Evolutionary conservation across 2,329 filamentous ascomycete genomes (phyloP).

Genomic region (Colletotrichum phormii): DNA sequence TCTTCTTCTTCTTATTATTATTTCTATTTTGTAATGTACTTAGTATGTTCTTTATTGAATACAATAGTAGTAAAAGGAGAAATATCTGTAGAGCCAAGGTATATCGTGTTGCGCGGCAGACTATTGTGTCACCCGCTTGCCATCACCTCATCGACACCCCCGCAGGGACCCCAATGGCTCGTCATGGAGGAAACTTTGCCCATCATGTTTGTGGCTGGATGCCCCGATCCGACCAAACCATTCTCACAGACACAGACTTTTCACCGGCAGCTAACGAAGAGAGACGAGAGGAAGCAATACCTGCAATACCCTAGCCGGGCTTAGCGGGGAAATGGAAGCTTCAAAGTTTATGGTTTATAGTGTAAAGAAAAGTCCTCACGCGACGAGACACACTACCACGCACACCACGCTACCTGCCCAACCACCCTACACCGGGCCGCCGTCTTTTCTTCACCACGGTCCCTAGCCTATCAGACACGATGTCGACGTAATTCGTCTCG

Average conservation of each 20-base stretch:
- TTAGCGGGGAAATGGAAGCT: background rate
- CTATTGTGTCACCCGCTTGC: no score
- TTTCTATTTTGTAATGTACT: no score
- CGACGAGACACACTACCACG: background rate
- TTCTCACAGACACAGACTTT: background rate
- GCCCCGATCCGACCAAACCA: background rate
- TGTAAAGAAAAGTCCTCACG: background rate
- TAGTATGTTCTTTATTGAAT: no score
- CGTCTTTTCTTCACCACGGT: background rate
- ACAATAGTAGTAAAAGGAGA: no score
- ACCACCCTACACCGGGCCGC: background rate
- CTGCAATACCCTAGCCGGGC: background rate
- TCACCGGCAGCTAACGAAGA: background rate
- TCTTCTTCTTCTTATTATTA: no score
- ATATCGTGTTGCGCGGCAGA: no score
- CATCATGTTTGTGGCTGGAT: background rate
- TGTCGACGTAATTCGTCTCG: slow-evolving; percentile 23
- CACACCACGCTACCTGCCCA: background rate
- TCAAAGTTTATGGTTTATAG: background rate
- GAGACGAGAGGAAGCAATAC: background rate
- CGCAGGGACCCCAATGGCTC: background rate
- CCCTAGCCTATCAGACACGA: background rate
- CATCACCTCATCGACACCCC: background rate
- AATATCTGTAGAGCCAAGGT: no score
- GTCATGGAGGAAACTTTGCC: background rate